phyloP scores from a whole-genome alignment of 805 yeast species.

The Yarrowia sp. region DNA sequence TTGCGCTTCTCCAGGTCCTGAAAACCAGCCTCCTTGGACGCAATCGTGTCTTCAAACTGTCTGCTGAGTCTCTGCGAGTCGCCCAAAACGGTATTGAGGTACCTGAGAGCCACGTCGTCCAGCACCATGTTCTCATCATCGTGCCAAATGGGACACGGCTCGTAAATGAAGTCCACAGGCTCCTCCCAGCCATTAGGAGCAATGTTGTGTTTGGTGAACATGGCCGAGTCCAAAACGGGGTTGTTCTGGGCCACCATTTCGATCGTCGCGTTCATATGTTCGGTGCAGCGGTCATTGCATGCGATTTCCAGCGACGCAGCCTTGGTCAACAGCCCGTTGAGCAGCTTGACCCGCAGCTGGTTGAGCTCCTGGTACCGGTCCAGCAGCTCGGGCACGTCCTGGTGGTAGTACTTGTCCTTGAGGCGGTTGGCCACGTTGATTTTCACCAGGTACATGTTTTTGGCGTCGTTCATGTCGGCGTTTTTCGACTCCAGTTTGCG shows the following conservation, averaged over 20 bases:
- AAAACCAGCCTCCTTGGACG: constrained; percentile 27
- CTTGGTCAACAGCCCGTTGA: constrained; percentile 64
- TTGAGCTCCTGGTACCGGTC: constrained; percentile 81
- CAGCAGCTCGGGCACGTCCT: constrained; percentile 85
- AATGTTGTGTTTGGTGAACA: constrained; percentile 87
- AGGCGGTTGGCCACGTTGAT: constrained; percentile 83
- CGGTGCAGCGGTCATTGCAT: constrained; percentile 44
- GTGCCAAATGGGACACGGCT: constrained; percentile 94
- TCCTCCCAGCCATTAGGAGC: constrained; percentile 63
- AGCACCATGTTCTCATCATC: constrained; percentile 76
- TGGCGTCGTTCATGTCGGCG: constrained; percentile 79
- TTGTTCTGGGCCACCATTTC: constrained; percentile 62
- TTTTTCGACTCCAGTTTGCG: constrained; percentile 58
- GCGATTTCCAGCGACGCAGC: constrained; percentile 62
- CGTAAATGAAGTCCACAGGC: constrained; percentile 77
- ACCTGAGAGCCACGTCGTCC: constrained; percentile 42
- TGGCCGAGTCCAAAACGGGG: constrained; percentile 73
- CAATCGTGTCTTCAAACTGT: constrained; percentile 26
- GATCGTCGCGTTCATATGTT: constrained; percentile 50
- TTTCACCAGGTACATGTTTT: constrained; percentile 75
- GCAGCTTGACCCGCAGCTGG: constrained; percentile 67
- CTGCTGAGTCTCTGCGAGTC: constrained; percentile 35
- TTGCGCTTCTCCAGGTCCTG: constrained; percentile 25
- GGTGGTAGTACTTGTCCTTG: constrained; percentile 88
- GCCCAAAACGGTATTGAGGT: constrained; percentile 39